Evolutionary conservation across 2,329 filamentous ascomycete species (phyloP).

Genomic region (Pyricularia sp.): DNA sequence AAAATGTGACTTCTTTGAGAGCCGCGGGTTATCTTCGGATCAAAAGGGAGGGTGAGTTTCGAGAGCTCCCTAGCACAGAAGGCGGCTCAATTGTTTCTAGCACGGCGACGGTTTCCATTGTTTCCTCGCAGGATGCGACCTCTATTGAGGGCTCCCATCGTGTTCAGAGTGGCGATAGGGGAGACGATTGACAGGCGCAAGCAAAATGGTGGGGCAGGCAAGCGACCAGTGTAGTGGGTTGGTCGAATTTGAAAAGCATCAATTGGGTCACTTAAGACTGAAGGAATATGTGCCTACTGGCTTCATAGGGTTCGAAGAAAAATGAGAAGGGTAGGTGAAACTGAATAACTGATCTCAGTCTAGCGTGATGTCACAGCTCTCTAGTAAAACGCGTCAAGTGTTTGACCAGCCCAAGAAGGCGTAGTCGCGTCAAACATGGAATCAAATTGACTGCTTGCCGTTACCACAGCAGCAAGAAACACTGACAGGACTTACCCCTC

Average conservation of each 20-base stretch:
- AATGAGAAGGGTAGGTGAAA: background rate
- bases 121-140: background rate
- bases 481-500: background rate
- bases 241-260: too few species aligned
- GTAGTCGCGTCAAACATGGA: background rate
- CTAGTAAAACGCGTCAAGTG: background rate
- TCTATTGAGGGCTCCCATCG: background rate
- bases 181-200: background rate
- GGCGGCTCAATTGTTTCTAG: background rate
- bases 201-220: background rate
- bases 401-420: background rate
- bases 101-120: background rate
- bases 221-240: background rate
- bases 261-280: too few species aligned
- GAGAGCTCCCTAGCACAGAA: background rate
- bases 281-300: too few species aligned
- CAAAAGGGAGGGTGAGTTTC: background rate
- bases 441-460: background rate
- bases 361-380: background rate
- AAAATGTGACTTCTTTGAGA: background rate
- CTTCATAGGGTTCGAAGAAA: background rate
- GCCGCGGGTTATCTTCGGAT: background rate
- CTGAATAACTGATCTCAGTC: background rate
- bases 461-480: background rate
- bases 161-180: background rate